Percentiles rank a stretch among this genome's conserved stretches.
phyloP scores from a whole-genome alignment of 352 stramenopile genomes.

The Plasmopara viticola region DNA sequence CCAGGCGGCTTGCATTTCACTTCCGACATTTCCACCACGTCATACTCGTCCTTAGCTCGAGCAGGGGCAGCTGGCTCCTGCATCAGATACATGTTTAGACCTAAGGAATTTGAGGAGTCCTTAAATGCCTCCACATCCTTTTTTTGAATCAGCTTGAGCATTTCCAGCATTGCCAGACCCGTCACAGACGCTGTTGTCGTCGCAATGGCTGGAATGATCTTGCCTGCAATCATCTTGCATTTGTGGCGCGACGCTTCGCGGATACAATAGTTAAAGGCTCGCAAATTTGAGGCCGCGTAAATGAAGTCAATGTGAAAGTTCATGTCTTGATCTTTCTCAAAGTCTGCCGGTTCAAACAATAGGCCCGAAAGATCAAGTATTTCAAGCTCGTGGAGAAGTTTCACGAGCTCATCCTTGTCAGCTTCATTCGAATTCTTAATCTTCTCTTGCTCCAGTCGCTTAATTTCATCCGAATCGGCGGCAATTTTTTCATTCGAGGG shows the following conservation, averaged over 20 bases:
- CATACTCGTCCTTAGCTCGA: slow-evolving; percentile 89
- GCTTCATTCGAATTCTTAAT: slow-evolving; percentile 54
- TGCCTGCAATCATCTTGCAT: slow-evolving; percentile 98
- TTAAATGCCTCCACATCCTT: slow-evolving; percentile 88
- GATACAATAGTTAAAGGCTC: slow-evolving; percentile 86
- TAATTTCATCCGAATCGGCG: slow-evolving; percentile 59
- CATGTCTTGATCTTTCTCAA: slow-evolving; percentile 98
- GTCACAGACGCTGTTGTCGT: slow-evolving; percentile 99
- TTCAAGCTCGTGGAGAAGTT: slow-evolving; percentile 64
- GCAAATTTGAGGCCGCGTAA: slow-evolving; percentile 95
- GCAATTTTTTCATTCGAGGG: slow-evolving; percentile 78
- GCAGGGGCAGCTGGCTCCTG: slow-evolving; percentile 77
- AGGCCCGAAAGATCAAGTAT: slow-evolving; percentile 45
- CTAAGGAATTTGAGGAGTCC: slow-evolving; percentile 90
- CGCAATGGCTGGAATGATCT: slow-evolving; percentile 99
- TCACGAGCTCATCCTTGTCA: slow-evolving; percentile 61
- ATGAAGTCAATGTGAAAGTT: slow-evolving; percentile 97
- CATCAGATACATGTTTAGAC: slow-evolving; percentile 90
- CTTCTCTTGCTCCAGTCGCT: slow-evolving; percentile 60
- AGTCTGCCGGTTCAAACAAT: slow-evolving; percentile 82
- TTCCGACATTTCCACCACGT: slow-evolving; percentile 84
- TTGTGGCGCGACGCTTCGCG: slow-evolving; percentile 77
- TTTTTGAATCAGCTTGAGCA: slow-evolving; percentile 84
- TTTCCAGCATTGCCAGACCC: slow-evolving; percentile 92
- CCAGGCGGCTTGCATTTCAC: slow-evolving; percentile 80